Base-by-base conservation (phyloP, 164 flowering plant species). In the Vitis labrusca region DNA sequence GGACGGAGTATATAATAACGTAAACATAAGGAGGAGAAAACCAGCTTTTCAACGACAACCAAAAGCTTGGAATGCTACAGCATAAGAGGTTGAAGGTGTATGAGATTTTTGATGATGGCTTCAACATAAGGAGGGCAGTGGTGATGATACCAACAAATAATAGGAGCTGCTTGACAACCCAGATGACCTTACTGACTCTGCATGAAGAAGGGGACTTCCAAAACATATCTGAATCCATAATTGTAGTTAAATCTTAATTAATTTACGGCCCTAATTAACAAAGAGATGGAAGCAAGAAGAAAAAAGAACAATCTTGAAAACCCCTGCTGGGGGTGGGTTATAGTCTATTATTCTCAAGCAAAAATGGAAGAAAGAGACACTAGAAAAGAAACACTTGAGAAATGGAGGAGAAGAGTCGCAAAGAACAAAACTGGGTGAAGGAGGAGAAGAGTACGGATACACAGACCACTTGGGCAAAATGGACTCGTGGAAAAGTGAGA, bases 11-110 rank as follows among this genome's bases (percentile, higher is more conserved):
- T 69, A 80, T 55, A 65, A 77, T 19, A 64, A 80, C 67, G 65
- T 66, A 77, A 11, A 80, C 67, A 61, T 72, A 75, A 1, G 78
- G 79, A 4, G 77, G 77, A 32, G 79, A 72, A 0, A 78, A 62
- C 64, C 63, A 75, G 71, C 50, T 30, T 23, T 61, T 69, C 50
- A 65, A 17, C n/a, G 59, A 73, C 59, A 54, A 11, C 66, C 67
- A 73, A 6, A 72, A 23, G 47, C 59, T 11, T 0, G 80, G 77
- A 23, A 77, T 53, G 47, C 62, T 50, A 29, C 69, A 73, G 37
- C 66, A 12, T 2, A 66, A 16, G 30, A 73, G 6, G 53, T 54
- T 16, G 30, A 65, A 13, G 3, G 47, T 11, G 59, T 62, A 66
- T 3, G 80, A 77, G 47, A 77, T 56, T 11, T 73, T 27, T 8